phyloP scores from a whole-genome alignment of 495 filamentous ascomycete genomes.

The Hyaloscypha finlandica region DNA sequence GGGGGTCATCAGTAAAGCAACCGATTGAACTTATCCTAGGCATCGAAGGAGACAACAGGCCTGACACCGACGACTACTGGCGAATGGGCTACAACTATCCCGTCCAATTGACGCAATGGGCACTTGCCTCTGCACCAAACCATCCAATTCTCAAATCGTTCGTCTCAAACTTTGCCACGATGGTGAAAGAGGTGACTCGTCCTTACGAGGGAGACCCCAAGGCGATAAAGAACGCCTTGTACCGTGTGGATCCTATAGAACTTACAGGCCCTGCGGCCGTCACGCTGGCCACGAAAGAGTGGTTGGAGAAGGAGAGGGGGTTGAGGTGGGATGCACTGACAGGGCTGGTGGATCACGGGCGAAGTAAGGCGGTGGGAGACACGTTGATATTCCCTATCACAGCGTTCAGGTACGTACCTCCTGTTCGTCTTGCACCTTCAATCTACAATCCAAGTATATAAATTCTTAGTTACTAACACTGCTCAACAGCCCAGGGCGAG shows the following conservation, averaged over 20 bases:
- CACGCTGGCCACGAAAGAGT: slow-evolving; percentile 8
- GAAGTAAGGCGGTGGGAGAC: slow-evolving; percentile 6
- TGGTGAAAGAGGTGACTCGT: slow-evolving; percentile 20
- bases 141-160: slow-evolving; percentile 27
- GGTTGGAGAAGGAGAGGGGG: background rate
- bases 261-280: slow-evolving; percentile 12
- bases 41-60: background rate
- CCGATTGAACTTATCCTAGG: background rate
- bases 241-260: slow-evolving; percentile 6
- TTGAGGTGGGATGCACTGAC: slow-evolving; percentile 12
- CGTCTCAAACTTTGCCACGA: slow-evolving; percentile 16
- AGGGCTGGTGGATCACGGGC: slow-evolving; percentile 3
- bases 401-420: background rate
- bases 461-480: no score
- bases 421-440: background rate
- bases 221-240: background rate
- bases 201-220: slow-evolving; percentile 3
- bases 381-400: slow-evolving; percentile 15
- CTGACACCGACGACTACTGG: slow-evolving; percentile 25
- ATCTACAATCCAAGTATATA: no score
- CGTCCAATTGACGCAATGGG: slow-evolving; percentile 32
- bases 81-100: slow-evolving; percentile 33
- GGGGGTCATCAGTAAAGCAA: background rate
- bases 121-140: slow-evolving; percentile 23
- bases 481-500: background rate